Evolutionary conservation across 495 filamentous ascomycete species (phyloP).

Genomic region (Clavariopsis aquatica): DNA sequence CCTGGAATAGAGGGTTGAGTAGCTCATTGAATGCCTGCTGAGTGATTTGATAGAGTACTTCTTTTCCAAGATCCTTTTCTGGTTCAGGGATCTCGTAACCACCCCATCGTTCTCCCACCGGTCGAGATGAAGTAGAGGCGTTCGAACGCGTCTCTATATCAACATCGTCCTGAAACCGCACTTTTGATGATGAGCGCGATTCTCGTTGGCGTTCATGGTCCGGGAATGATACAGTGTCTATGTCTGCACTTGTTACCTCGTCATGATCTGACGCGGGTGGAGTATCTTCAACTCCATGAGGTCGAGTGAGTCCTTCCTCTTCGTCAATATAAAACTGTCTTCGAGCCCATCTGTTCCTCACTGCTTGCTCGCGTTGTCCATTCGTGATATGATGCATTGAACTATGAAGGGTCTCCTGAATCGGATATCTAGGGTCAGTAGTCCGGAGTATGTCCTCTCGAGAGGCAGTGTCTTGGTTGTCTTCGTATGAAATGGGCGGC

Average conservation of each 20-base stretch:
- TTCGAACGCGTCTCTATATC: conserved; percentile 76
- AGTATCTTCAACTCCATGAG: conserved; percentile 62
- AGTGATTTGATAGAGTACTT: conserved; percentile 85
- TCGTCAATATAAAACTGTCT: conserved; percentile 79
- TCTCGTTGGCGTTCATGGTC: conserved; percentile 37
- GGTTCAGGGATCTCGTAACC: conserved; percentile 79
- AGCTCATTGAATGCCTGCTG: conserved; percentile 92
- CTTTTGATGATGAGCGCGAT: conserved; percentile 83
- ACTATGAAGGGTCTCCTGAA: conserved; percentile 37
- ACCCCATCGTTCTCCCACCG: conserved; percentile 73
- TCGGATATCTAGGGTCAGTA: conserved; percentile 11
- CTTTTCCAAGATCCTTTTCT: conserved; percentile 79
- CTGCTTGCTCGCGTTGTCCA: conserved; percentile 29
- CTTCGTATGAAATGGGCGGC: conserved; percentile 33
- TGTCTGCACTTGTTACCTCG: conserved; percentile 35
- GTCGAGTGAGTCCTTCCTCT: conserved; percentile 68
- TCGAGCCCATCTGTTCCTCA: conserved; percentile 70
- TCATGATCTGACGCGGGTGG: conserved; percentile 53
- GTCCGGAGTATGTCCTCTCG: conserved; percentile 48
- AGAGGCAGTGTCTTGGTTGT: conserved; percentile 53
- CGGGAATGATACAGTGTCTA: conserved; percentile 10
- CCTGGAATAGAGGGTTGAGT: conserved; percentile 79
- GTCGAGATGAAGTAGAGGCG: conserved; percentile 75
- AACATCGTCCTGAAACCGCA: conserved; percentile 75
- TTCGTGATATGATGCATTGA: neutral